Base-by-base conservation (phyloP, 2,329 filamentous ascomycete genomes). In the Neoarthrinium moseri region DNA sequence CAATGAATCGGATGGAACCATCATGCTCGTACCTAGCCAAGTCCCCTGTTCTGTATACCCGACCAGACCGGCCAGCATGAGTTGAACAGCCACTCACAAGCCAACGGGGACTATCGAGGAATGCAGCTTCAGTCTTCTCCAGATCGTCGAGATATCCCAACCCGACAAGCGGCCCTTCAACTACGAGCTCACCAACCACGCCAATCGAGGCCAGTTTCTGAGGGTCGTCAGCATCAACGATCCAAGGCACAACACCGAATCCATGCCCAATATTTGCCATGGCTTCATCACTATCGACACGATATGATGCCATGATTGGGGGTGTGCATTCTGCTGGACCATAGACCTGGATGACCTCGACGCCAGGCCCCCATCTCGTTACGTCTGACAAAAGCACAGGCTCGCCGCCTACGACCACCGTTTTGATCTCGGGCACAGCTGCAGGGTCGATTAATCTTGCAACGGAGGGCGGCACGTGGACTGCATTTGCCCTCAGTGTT, bases 101-200 rank as follows among this genome's bases (percentile, higher is more conserved):
- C 68, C 68, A 73, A 2, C 47, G 45, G 20, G 66, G 70, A 42
- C 67, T 57, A 18, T 61, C 56, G 34, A 75, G 67, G 41, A 75
- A 75, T 1, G 62, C 60, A 23, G 65, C 66, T 22, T 58, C 57
- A 0, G 72, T 74, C 46, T 71, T 72, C 32, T 61, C 55, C 1
- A 58, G 58, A 26, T 73, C 67, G 45, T 73, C 71, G 23, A 72
- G 55, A 46, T 76, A 76, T 39, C 70, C 70, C 37, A 66, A 59
- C 34, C 67, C 70, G 26, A 76, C 63, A 10, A 64, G 63, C 7
- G 70, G 70, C 4, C 64, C 63, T 30, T 52, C 56, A 51, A 65
- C 37, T 13, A 52, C 38, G 12, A 57, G 49, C 42, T 57, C 55
- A 13, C 54, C 56, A 8, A 48, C 34, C 11, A 42, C 46, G 21